phyloP scores from a whole-genome alignment of 441 rosid species.

The Daphne laureola region DNA sequence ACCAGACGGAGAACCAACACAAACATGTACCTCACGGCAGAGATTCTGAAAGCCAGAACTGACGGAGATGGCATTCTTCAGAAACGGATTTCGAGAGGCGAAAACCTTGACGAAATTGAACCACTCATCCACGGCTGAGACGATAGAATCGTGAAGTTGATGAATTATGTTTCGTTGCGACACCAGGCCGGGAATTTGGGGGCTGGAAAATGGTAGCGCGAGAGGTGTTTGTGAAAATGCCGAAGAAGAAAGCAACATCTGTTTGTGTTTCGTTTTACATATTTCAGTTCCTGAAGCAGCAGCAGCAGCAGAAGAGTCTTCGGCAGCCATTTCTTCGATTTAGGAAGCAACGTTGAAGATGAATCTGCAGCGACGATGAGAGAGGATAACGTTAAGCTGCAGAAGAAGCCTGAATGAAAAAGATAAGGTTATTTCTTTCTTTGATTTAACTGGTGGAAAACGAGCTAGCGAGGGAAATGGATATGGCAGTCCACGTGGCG shows the following conservation, averaged over 20 bases:
- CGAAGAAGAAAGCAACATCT: slow-evolving; percentile 35
- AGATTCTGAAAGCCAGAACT: slow-evolving; percentile 38
- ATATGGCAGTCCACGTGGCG: slow-evolving; percentile 8
- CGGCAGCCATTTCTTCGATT: slow-evolving; percentile 23
- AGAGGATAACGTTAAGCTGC: slow-evolving; percentile 9
- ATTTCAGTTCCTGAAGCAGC: slow-evolving; percentile 12
- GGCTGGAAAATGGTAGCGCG: slow-evolving; percentile 15
- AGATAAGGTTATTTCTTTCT: background rate
- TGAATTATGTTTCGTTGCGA: slow-evolving; percentile 22
- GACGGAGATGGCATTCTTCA: slow-evolving; percentile 32
- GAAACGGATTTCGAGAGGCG: slow-evolving; percentile 42
- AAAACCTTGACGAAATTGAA: slow-evolving; percentile 26
- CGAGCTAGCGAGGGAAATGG: no score
- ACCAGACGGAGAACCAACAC: background rate
- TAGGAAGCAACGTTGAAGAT: no score
- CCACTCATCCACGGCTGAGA: slow-evolving; percentile 33
- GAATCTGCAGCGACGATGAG: background rate
- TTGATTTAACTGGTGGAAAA: no score
- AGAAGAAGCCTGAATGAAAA: background rate
- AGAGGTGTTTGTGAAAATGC: slow-evolving; percentile 43
- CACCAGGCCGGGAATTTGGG: slow-evolving; percentile 11
- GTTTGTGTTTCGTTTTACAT: slow-evolving; percentile 16
- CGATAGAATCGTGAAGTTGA: slow-evolving; percentile 33
- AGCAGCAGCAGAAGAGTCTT: slow-evolving; percentile 19
- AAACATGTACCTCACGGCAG: slow-evolving; percentile 38